Conservation (phyloP, 768 basidiomycete genomes). For the Podaxis pistillaris region DNA sequence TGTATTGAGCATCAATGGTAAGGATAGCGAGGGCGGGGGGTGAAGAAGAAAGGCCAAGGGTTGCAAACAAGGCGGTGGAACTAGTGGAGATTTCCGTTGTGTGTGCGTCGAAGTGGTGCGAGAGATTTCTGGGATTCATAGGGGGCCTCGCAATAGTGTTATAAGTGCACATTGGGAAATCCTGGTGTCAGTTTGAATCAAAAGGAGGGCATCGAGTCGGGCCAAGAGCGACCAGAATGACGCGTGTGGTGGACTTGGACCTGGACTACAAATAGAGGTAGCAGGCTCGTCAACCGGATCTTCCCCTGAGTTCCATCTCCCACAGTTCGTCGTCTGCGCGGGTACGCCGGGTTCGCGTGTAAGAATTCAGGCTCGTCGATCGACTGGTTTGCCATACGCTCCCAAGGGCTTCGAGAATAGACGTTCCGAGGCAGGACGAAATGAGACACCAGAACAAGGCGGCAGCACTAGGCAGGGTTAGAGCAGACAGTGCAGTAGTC, state of each 20-base stretch:
- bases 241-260: background rate
- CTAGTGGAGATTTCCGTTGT: constrained; percentile 47
- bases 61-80: constrained; percentile 45
- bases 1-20: constrained; percentile 25
- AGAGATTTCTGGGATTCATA: background rate
- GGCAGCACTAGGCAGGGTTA: constrained; percentile 26
- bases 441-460: constrained; percentile 64
- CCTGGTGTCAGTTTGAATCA: background rate
- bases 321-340: constrained; percentile 49
- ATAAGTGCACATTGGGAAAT: constrained; percentile 4
- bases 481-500: background rate
- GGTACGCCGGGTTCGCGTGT: constrained; percentile 34
- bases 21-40: constrained; percentile 45
- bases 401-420: constrained; percentile 45
- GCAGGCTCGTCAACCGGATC: background rate
- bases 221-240: background rate
- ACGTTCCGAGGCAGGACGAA: constrained; percentile 62
- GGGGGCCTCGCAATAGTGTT: constrained; percentile 12
- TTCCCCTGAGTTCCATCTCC: constrained; percentile 52
- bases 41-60: constrained; percentile 51
- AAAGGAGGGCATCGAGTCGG: background rate
- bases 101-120: constrained; percentile 5
- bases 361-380: too few species aligned
- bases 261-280: background rate
- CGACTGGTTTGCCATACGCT: constrained; percentile 17